Evolutionary conservation across 73 alveolate genomes (phyloP).

Genomic region (Paramecium bursaria): DNA sequence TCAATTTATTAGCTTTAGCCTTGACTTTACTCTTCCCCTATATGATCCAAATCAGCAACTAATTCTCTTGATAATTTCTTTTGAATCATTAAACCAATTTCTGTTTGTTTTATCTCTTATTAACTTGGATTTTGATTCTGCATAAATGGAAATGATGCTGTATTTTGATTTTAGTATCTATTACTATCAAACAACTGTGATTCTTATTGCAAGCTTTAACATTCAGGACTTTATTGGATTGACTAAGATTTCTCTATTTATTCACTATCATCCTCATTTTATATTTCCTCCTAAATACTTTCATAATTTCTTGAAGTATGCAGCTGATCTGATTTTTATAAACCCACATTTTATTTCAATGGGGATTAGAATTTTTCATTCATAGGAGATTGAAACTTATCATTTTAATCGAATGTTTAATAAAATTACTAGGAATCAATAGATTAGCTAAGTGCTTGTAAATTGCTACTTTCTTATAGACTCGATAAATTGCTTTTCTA

Average conservation of each 20-base stretch:
- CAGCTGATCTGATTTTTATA: constrained; percentile 22
- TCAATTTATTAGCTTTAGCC: too few species aligned
- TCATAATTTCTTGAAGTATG: constrained; percentile 15
- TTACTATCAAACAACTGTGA: constrained; percentile 6
- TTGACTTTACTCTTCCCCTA: too few species aligned
- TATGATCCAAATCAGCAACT: constrained; percentile 30
- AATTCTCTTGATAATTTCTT: constrained; percentile 26
- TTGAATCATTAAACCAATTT: background rate
- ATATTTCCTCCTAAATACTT: constrained; percentile 17
- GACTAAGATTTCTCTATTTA: background rate
- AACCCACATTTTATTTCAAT: constrained; percentile 2
- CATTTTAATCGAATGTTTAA: constrained; percentile 14
- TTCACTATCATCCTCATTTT: constrained; percentile 17
- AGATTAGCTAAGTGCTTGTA: constrained; percentile 17
- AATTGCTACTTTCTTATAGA: constrained; percentile 38
- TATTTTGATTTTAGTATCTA: background rate
- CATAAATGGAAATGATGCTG: background rate
- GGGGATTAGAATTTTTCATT: background rate
- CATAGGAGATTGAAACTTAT: background rate
- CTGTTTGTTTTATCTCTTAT: background rate
- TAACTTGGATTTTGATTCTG: background rate
- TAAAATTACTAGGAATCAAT: constrained; percentile 20
- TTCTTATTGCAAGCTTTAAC: constrained; percentile 12
- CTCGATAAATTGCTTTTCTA: background rate
- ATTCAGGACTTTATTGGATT: background rate